These are phyloP conservation scores for Penicillium sp. DNA, from an alignment of 2,329 filamentous ascomycete species.

Conservation along the genomic window DNA sequence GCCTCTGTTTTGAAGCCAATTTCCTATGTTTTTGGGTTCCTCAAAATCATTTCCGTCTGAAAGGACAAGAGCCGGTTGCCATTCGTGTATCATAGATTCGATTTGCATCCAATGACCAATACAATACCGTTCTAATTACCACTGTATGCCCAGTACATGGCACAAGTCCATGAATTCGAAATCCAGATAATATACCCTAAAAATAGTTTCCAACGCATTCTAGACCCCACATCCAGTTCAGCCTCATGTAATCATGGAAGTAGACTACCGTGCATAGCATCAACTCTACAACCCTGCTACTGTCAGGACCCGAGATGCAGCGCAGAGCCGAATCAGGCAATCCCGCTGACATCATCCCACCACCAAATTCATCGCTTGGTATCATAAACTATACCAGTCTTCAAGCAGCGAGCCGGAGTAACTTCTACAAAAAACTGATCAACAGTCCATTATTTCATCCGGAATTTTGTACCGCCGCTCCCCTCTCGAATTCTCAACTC, in stretches of 20 bases:
- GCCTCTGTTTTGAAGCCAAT: conserved; percentile 26
- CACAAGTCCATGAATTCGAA: background rate
- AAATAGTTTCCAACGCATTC: background rate
- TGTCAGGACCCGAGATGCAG: conserved; percentile 15
- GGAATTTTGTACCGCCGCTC: too few relatives aligned
- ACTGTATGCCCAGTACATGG: background rate
- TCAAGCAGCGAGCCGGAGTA: too few relatives aligned
- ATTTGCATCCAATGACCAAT: conserved; percentile 28
- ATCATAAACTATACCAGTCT: too few relatives aligned
- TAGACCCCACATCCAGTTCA: background rate
- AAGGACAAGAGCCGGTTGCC: conserved; percentile 21
- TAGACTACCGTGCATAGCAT: background rate
- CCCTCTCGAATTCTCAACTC: background rate
- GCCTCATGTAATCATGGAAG: background rate
- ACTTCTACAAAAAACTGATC: too few relatives aligned
- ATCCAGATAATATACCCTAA: background rate
- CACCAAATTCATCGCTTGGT: background rate
- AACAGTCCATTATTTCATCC: too few relatives aligned
- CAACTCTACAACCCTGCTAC: background rate
- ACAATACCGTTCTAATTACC: conserved; percentile 25
- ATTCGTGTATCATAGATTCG: conserved; percentile 38
- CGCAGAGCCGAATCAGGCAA: conserved; percentile 11
- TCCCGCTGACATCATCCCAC: conserved; percentile 32
- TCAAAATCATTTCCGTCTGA: conserved; percentile 16
- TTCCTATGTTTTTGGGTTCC: conserved; percentile 30